Percentiles rank a stretch among this genome's conserved stretches.
Conservation (phyloP, 768 basidiomycete genomes). For the Mycena crocata region DNA sequence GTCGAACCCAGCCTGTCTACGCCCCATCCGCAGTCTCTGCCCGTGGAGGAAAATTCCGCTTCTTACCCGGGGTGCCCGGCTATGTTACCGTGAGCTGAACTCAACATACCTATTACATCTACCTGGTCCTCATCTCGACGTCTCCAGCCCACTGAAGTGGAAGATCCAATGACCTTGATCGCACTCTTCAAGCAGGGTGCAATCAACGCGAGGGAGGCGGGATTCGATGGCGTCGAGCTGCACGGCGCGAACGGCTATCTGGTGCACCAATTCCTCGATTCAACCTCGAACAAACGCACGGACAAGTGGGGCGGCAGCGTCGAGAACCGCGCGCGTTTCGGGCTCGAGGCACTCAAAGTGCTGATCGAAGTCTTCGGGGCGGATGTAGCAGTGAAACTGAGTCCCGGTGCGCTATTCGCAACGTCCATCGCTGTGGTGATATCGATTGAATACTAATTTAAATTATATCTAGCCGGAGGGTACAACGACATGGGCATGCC, state of each 20-base stretch:
- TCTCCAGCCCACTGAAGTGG: constrained; percentile 38
- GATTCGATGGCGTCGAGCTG: constrained; percentile 27
- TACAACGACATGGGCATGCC: constrained; percentile 32
- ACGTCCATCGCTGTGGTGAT: too few relatives aligned
- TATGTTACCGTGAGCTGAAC: constrained; percentile 34
- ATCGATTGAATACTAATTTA: too few relatives aligned
- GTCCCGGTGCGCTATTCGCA: constrained; percentile 13
- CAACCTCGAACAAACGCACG: constrained; percentile 47
- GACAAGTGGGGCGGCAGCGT: constrained; percentile 53
- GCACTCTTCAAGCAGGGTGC: constrained; percentile 46
- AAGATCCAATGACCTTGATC: constrained; percentile 45
- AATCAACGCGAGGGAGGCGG: constrained; percentile 38
- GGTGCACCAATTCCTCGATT: constrained; percentile 49
- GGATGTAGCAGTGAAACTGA: constrained; percentile 45
- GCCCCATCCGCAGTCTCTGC: constrained; percentile 45
- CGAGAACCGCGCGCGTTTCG: constrained; percentile 54
- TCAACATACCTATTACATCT: too few relatives aligned
- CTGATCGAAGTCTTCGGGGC: constrained; percentile 46
- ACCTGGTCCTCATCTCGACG: not conserved
- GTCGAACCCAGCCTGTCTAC: constrained; percentile 51
- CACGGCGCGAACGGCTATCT: constrained; percentile 45
- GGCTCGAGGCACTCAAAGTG: constrained; percentile 45
- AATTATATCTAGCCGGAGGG: too few relatives aligned
- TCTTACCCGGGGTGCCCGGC: constrained; percentile 40
- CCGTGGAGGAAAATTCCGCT: constrained; percentile 40